Conservation (phyloP, 768 basidiomycete species). For the Calocybe cyanea region DNA sequence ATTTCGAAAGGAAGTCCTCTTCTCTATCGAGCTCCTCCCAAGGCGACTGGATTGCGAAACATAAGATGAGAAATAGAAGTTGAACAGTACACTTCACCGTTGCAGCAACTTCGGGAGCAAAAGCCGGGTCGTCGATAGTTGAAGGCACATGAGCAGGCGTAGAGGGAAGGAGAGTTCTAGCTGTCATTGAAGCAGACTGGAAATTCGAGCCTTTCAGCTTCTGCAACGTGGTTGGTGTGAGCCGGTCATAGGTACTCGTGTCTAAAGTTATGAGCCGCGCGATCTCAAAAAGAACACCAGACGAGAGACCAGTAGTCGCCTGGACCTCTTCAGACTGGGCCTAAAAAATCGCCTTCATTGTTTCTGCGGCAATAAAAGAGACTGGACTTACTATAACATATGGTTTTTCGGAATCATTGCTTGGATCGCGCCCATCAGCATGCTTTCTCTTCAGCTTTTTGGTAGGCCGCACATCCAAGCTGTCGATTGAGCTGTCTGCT, state of each 20-base stretch:
- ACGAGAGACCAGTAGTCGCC: slow-evolving; percentile 20
- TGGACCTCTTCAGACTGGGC: slow-evolving; percentile 12
- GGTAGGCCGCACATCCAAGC: no score
- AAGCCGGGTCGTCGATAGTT: slow-evolving; percentile 18
- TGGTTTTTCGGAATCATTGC: slow-evolving; percentile 4
- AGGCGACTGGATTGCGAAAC: slow-evolving; percentile 38
- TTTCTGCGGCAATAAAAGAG: neutral
- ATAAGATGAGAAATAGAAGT: neutral
- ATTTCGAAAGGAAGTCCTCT: slow-evolving; percentile 30
- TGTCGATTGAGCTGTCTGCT: no score
- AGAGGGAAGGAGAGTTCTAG: slow-evolving; percentile 12
- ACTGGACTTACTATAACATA: slow-evolving; percentile 18
- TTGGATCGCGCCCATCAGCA: no score
- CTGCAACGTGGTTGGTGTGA: slow-evolving; percentile 19
- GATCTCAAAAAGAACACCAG: slow-evolving; percentile 50
- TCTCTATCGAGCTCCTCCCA: slow-evolving; percentile 65
- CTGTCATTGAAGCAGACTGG: slow-evolving; percentile 23
- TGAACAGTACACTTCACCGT: slow-evolving; percentile 20
- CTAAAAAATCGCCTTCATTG: slow-evolving; percentile 7
- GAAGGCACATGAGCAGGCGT: neutral
- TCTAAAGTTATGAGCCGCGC: slow-evolving; percentile 34
- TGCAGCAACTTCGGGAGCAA: slow-evolving; percentile 33
- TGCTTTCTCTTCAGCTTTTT: slow-evolving; percentile 6
- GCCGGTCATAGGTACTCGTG: slow-evolving; percentile 22
- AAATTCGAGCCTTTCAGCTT: slow-evolving; percentile 27